Conservation (phyloP, 495 filamentous ascomycete species). For the Xylaria bambusicola region DNA sequence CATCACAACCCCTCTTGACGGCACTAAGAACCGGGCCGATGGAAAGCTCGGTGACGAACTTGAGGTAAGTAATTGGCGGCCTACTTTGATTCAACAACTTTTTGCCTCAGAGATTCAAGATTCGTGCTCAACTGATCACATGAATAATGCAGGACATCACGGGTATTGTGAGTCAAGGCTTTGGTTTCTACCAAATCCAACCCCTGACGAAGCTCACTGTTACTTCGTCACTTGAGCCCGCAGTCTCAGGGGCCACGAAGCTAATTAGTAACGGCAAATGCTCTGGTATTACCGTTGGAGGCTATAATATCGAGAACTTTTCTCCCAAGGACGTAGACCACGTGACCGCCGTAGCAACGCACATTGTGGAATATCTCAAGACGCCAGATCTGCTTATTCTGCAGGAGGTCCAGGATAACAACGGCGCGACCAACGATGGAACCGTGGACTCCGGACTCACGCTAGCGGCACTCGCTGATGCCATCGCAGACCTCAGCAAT, state of each 20-base stretch:
- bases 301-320: conserved; percentile 66
- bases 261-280: conserved; percentile 50
- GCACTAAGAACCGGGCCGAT: conserved; percentile 54
- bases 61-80: conserved; percentile 30
- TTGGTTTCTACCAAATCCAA: conserved; percentile 62
- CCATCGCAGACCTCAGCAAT: conserved; percentile 41
- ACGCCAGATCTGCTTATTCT: conserved; percentile 58
- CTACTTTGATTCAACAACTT: neutral
- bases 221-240: conserved; percentile 36
- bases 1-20: conserved; percentile 60
- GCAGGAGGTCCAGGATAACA: conserved; percentile 64
- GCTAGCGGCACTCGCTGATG: conserved; percentile 44
- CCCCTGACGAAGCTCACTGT: conserved; percentile 54
- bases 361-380: conserved; percentile 56
- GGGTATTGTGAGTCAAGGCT: conserved; percentile 57
- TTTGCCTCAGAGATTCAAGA: neutral
- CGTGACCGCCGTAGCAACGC: conserved; percentile 49
- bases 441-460: conserved; percentile 50
- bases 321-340: conserved; percentile 44
- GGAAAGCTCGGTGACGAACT: conserved; percentile 58
- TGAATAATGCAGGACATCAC: conserved; percentile 44
- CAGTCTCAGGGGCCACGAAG: conserved; percentile 40
- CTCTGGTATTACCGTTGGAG: conserved; percentile 53
- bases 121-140: neutral
- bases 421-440: conserved; percentile 53